phyloP scores from a whole-genome alignment of 352 stramenopile species.

The Phytopythium sindhum region DNA sequence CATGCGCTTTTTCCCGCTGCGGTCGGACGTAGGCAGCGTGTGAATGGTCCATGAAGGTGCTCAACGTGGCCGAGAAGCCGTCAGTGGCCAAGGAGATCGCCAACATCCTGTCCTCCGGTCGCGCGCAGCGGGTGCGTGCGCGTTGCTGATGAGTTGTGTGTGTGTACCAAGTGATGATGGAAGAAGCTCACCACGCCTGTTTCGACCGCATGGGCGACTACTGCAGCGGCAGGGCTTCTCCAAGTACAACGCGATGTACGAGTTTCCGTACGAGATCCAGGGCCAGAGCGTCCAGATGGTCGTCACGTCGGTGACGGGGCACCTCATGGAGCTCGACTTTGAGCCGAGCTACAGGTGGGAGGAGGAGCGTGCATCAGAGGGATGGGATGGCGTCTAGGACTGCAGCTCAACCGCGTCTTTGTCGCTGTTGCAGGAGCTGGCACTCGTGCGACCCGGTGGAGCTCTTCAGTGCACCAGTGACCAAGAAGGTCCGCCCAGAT shows the following conservation, averaged over 20 bases:
- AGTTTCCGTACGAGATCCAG: constrained; percentile 88
- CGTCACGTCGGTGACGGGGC: constrained; percentile 96
- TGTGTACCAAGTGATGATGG: neutral
- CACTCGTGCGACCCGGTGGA: constrained; percentile 90
- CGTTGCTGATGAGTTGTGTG: neutral
- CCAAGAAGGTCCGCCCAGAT: constrained; percentile 79
- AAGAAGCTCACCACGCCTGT: neutral
- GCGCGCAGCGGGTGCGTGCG: constrained; percentile 51
- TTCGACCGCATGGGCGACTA: neutral
- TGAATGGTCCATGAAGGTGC: constrained; percentile 58
- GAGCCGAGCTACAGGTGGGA: constrained; percentile 50
- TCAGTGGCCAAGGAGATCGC: constrained; percentile 98
- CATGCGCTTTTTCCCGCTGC: constrained; percentile 16
- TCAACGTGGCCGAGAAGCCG: constrained; percentile 99
- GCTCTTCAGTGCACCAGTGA: constrained; percentile 91
- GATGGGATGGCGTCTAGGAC: constrained; percentile 28
- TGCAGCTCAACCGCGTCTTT: constrained; percentile 38
- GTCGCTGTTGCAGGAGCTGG: constrained; percentile 86
- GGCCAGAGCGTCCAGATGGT: constrained; percentile 87
- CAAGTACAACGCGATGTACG: constrained; percentile 90
- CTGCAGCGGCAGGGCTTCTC: constrained; percentile 62
- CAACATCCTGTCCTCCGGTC: constrained; percentile 86
- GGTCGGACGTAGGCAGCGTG: neutral
- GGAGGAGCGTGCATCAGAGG: neutral
- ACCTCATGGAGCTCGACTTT: constrained; percentile 98